phyloP scores from a whole-genome alignment of 495 filamentous ascomycete genomes.

The Penicillium fimorum region DNA sequence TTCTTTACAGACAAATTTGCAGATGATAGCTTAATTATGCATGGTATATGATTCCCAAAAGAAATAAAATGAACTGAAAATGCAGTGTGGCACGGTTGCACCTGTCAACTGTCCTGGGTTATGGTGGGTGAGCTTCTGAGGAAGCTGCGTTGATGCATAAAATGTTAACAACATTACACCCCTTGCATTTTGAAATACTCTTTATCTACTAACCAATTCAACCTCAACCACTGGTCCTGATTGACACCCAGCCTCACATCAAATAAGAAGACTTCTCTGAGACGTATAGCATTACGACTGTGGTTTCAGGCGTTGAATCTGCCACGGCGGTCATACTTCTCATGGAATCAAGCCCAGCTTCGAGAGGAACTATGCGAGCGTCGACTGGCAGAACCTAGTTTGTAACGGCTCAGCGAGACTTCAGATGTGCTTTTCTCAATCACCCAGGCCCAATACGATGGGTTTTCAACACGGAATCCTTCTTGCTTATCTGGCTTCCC shows the following conservation, averaged over 20 bases:
- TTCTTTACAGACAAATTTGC: background rate
- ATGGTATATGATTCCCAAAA: background rate
- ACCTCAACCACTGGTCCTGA: background rate
- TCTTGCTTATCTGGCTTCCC: slow-evolving; percentile 30
- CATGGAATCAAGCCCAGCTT: slow-evolving; percentile 48
- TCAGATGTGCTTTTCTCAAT: slow-evolving; percentile 53
- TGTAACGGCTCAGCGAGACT: slow-evolving; percentile 49
- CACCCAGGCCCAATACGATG: slow-evolving; percentile 45
- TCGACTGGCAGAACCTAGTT: slow-evolving; percentile 31
- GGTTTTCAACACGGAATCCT: slow-evolving; percentile 33
- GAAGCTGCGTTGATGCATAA: background rate
- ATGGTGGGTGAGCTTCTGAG: background rate
- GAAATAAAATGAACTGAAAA: background rate
- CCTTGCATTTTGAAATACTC: background rate
- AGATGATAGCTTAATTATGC: background rate
- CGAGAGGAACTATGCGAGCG: slow-evolving; percentile 46
- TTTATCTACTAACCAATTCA: background rate
- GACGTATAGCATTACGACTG: background rate
- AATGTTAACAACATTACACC: background rate
- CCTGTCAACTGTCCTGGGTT: background rate
- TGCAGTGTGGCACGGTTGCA: background rate
- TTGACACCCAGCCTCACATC: background rate
- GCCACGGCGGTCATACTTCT: slow-evolving; percentile 36
- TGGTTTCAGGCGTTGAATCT: slow-evolving; percentile 46
- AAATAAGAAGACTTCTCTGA: background rate